Conservation (phyloP, 345 rosid genomes). For the Citrus hindsii region DNA sequence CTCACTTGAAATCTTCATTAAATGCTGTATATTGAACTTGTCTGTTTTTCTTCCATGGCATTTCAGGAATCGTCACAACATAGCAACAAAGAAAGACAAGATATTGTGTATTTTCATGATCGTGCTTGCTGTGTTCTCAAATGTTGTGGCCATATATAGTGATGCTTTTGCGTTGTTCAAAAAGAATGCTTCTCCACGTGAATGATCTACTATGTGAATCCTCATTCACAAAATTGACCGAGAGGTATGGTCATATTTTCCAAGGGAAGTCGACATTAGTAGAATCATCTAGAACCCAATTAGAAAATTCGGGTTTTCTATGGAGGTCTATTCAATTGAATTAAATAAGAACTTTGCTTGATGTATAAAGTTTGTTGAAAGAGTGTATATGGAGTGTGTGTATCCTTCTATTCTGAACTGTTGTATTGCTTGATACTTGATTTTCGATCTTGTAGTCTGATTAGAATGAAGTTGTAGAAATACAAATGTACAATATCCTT, state of each 20-base stretch:
- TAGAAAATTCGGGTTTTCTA: constrained; percentile 1
- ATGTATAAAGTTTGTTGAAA: constrained; percentile 11
- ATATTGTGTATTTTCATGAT: constrained; percentile 60
- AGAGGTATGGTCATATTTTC: not conserved
- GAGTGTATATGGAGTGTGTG: not conserved
- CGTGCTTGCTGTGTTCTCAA: constrained; percentile 72
- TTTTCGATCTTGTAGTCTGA: not conserved
- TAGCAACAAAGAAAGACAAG: constrained; percentile 74
- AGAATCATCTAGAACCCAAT: not conserved
- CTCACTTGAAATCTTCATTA: not conserved
- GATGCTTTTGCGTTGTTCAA: constrained; percentile 63
- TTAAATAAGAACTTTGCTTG: constrained; percentile 9
- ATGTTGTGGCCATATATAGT: constrained; percentile 69
- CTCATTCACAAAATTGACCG: not conserved
- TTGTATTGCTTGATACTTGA: constrained; percentile 16
- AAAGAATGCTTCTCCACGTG: constrained; percentile 30
- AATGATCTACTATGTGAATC: constrained; percentile 11
- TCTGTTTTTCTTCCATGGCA: not conserved
- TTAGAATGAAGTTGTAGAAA: not conserved
- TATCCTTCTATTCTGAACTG: not conserved
- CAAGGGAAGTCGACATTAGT: not conserved
- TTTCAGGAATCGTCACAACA: constrained; percentile 70
- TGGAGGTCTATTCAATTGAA: not conserved
- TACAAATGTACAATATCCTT: not conserved
- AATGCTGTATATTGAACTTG: not conserved